Percentiles rank a stretch among this genome's conserved stretches.
phyloP scores from a whole-genome alignment of 192 early-diverging fungal genomes.

The Jimgerdemannia flammicorona region DNA sequence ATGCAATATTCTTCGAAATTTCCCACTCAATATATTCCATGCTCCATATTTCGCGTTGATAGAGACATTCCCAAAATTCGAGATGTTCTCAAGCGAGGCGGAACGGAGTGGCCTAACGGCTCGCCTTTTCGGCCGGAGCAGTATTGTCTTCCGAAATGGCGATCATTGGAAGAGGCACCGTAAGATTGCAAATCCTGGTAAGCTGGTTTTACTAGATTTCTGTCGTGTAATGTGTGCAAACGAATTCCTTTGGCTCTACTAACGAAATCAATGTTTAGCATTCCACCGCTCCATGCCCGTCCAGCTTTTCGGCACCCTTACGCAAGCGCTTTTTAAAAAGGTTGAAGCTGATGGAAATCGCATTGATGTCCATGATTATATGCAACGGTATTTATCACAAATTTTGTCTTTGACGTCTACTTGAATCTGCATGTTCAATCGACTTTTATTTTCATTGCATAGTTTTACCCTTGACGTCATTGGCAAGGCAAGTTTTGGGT shows the following conservation, averaged over 20 bases:
- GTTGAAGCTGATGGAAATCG: conserved; percentile 3
- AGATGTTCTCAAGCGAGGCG: not conserved
- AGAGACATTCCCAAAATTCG: not conserved
- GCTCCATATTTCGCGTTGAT: not conserved
- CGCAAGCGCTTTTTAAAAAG: conserved; percentile 9
- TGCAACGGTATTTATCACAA: not conserved
- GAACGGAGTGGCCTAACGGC: not conserved
- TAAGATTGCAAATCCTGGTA: conserved; percentile 10
- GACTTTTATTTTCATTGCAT: not conserved
- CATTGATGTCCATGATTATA: conserved; percentile 1
- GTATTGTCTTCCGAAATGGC: not conserved
- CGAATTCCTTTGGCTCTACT: not conserved
- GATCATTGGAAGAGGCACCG: conserved; percentile 10
- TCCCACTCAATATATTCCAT: not conserved
- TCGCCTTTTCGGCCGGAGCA: not conserved
- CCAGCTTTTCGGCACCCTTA: conserved; percentile 14
- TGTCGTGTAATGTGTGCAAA: not conserved
- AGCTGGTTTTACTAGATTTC: not conserved
- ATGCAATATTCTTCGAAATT: not conserved
- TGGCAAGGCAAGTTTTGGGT: not conserved
- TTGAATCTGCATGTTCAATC: not conserved
- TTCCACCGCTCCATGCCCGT: conserved; percentile 28
- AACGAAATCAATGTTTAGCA: not conserved
- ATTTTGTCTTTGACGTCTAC: not conserved
- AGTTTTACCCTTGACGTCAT: conserved; percentile 1